A percentile compares a stretch with the other conserved stretches of the same genome.
Conservation (phyloP, 192 early-diverging fungal species). For the Phycomyces blakesleeanus region DNA sequence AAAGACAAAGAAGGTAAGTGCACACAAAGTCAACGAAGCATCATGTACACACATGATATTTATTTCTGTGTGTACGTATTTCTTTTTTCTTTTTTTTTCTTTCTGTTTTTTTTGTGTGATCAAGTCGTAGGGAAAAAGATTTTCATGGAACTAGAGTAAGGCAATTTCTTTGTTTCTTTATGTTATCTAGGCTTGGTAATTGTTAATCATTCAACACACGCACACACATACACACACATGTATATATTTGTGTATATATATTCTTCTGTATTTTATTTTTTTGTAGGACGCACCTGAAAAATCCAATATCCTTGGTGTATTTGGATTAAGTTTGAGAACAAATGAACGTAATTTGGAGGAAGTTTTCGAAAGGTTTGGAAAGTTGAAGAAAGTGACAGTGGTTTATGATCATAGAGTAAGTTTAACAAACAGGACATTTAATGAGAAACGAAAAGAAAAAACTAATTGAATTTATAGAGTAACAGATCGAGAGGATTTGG, state of each 20-base stretch:
- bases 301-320: constrained; percentile 65
- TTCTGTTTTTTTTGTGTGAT: background rate
- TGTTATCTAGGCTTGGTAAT: background rate
- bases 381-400: constrained; percentile 53
- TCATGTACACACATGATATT: background rate
- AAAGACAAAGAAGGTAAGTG: background rate
- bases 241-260: too few species aligned
- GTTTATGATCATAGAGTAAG: constrained; percentile 58
- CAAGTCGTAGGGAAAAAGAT: constrained; percentile 4
- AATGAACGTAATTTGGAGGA: constrained; percentile 58
- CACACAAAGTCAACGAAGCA: background rate
- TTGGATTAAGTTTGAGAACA: constrained; percentile 62
- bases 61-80: background rate
- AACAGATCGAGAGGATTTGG: constrained; percentile 66
- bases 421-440: background rate
- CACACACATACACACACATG: too few species aligned
- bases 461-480: constrained; percentile 31
- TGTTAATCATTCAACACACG: too few species aligned
- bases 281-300: constrained; percentile 31
- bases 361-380: constrained; percentile 57
- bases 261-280: background rate
- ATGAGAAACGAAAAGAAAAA: background rate
- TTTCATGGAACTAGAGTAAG: constrained; percentile 36
- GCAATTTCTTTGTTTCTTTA: background rate
- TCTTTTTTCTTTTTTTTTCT: constrained; percentile 9